Conservation (phyloP, 1,284 basidiomycete species). For the Xerocomus amazonicus region DNA sequence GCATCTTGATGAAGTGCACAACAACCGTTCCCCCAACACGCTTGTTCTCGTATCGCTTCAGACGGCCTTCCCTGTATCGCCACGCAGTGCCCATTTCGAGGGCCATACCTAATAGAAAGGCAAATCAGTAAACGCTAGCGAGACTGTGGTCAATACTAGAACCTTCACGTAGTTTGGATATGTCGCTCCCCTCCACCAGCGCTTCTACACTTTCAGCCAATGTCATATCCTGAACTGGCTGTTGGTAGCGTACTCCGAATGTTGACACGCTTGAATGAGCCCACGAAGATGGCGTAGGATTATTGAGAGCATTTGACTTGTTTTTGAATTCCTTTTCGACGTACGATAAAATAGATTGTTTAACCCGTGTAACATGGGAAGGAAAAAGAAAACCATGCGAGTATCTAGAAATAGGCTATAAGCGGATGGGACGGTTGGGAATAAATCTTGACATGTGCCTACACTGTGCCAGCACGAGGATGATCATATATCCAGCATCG, state of each 20-base stretch:
- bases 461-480: constrained; percentile 89
- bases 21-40: constrained; percentile 90
- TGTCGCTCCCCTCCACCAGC: constrained; percentile 85
- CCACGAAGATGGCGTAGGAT: constrained; percentile 53
- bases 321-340: constrained; percentile 40
- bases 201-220: constrained; percentile 83
- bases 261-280: constrained; percentile 84
- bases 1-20: constrained; percentile 96
- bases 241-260: constrained; percentile 78
- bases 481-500: constrained; percentile 99
- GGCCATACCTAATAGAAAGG: constrained; percentile 42
- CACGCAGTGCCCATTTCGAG: constrained; percentile 61
- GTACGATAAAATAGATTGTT: constrained; percentile 42
- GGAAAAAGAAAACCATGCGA: constrained; percentile 98
- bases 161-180: constrained; percentile 69
- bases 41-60: constrained; percentile 60
- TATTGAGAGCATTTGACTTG: constrained; percentile 11
- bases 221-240: constrained; percentile 67
- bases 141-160: constrained; percentile 11
- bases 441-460: constrained; percentile 33
- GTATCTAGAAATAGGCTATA: constrained; percentile 50
- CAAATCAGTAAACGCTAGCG: constrained; percentile 1
- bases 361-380: constrained; percentile 76
- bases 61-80: constrained; percentile 65
- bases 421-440: constrained; percentile 10